Base-by-base conservation (phyloP, 805 yeast species). In the Candida gorgasii region DNA sequence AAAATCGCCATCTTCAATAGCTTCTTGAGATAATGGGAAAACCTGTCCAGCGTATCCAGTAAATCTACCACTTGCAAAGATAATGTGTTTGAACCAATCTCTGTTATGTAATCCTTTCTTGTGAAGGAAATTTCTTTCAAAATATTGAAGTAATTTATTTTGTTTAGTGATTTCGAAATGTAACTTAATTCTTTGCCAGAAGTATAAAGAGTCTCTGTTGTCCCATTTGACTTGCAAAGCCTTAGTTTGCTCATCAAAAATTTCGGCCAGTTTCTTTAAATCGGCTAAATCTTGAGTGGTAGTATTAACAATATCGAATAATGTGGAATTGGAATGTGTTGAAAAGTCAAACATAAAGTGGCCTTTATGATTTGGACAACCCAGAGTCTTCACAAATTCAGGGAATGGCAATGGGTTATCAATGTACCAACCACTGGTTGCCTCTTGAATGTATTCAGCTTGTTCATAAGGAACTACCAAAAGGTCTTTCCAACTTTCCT, bases 81-180 rank as follows among this genome's bases (percentile, higher is more conserved):
- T 63, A 19, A 80, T 65, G 60, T 84, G 88, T 55, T 73, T 81
- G 67, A 80, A 76, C 84, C 86, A 82, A 5, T 60, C 59, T 49
- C 88, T 67, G 24, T 68, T 68, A 22, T 63, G 52, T 23, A 82
- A 62, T 0, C 85, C 80, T 11, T 67, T 52, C 8, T 61, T 59
- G 43, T 72, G 58, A 20, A 82, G 54, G 51, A 82, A 81, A 52
- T 77, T 56, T 43, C 80, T 65, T 55, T 83, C 86, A 20, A 82
- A 61, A 42, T 74, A 70, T 47, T 69, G 68, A 39, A 61, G 48
- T 32, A 62, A 50, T 50, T 59, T 61, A 56, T 70, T 70, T 47
- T 65, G 70, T 42, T 52, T 60, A 45, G 54, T 44, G 37, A 68
- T 62, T 30, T 51, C 50, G 47, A 57, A 57, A 40, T 53, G 53